Evolutionary conservation across 1,284 basidiomycete species (phyloP), one percentile per base, ranked within the genome.

Genomic region (Ustilago sp.): DNA sequence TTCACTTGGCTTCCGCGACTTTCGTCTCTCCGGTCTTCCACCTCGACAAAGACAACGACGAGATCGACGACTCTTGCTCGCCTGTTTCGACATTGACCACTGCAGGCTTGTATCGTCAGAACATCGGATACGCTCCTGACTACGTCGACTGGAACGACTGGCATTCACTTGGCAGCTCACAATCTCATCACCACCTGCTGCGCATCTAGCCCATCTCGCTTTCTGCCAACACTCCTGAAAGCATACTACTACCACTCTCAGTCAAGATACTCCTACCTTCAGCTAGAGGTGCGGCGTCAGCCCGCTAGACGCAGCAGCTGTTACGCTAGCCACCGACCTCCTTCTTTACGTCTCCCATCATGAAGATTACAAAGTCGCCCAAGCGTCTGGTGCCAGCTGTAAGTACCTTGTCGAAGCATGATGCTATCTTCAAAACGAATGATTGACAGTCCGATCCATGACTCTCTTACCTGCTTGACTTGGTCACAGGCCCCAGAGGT

Each of bases 291-390:
- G 61, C 67, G 61, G 67, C 67, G 52, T 45, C 38, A 53, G 45
- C 31, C n/a, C 35, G 55, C 61, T 54, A 38, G 63, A 38, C 47
- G 47, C 28, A 57, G 53, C 62, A 51, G 55, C 66, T 36, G 51
- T 9, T 12, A 28, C 8, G 8, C 12, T 38, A 23, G 63, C 51
- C 51, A 36, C 45, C 45, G 54, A 50, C 35, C 19, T 51, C 53
- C 5, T 45, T 12, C 19, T 34, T n/a, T n/a, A 11, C 7, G 19
- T 4, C 31, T 7, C 13, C 35, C 5, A 65, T 19, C 12, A 85
- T 85, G 84, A 85, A 84, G 79, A 85, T 85, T 76, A 85, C 83
- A 63, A 85, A 81, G 73, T 71, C 73, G 64, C 83, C 83, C 17
- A 85, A 84, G 74, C 72, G 83, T 60, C 77, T 84, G 43, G 81